Evolutionary conservation across 2,329 filamentous ascomycete genomes (phyloP).

Genomic region (Aspergillus udagawae): DNA sequence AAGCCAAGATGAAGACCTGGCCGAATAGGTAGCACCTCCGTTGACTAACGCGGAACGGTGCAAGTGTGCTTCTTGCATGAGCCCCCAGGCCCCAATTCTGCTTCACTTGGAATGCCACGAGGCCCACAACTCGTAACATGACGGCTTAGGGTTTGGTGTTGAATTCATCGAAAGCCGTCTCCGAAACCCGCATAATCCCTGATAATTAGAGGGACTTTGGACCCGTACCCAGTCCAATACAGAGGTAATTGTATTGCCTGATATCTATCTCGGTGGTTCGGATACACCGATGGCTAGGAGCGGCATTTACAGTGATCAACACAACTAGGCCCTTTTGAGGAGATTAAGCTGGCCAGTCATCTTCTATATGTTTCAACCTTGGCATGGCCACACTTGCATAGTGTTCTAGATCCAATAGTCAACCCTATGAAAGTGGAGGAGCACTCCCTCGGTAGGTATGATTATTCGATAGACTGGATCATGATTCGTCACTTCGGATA

Average conservation of each 20-base stretch:
- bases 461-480: background rate
- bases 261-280: background rate
- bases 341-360: background rate
- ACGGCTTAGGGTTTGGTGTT: background rate
- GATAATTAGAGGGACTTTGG: background rate
- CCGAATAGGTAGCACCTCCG: background rate
- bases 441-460: background rate
- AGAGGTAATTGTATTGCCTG: background rate
- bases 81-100: background rate
- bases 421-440: background rate
- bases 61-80: background rate
- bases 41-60: background rate
- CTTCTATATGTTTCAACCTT: background rate
- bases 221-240: background rate
- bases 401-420: background rate
- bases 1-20: background rate
- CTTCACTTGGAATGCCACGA: background rate
- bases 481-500: background rate
- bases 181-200: background rate
- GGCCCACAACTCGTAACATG: background rate
- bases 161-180: background rate
- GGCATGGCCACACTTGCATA: background rate
- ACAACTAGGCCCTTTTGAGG: background rate
- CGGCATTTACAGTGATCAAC: background rate
- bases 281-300: background rate